Evolutionary conservation across 1,284 basidiomycete genomes (phyloP).

Genomic region (Agroathelia rolfsii): DNA sequence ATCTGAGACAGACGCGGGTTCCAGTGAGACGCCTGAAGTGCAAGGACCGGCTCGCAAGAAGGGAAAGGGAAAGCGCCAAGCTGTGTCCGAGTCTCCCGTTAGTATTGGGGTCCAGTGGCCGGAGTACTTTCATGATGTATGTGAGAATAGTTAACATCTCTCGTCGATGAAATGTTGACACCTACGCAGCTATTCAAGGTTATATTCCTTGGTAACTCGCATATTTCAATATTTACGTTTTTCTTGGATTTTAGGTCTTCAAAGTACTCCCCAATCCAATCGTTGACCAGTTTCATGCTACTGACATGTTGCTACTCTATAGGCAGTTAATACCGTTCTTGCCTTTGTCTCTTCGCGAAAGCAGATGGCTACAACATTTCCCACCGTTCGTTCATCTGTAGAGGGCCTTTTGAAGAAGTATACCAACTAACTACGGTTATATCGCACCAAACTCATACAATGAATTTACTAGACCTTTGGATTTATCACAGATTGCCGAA

Average conservation of each 20-base stretch:
- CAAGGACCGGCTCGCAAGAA: too few relatives aligned
- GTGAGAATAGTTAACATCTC: slow-evolving; percentile 1
- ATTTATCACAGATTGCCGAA: slow-evolving; percentile 71
- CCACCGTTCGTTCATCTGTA: slow-evolving; percentile 66
- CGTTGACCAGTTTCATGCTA: not conserved
- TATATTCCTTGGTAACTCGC: slow-evolving; percentile 1
- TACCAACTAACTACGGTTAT: slow-evolving; percentile 9
- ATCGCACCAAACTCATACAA: slow-evolving; percentile 7
- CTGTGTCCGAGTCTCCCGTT: too few relatives aligned
- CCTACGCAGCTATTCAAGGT: slow-evolving; percentile 14
- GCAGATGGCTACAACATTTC: slow-evolving; percentile 75
- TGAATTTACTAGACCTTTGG: slow-evolving; percentile 51
- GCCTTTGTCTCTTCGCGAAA: slow-evolving; percentile 82
- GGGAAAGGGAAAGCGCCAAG: too few relatives aligned
- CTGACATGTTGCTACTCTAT: not conserved
- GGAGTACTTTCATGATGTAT: slow-evolving; percentile 17
- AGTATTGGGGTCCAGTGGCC: slow-evolving; percentile 14
- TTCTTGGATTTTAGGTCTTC: slow-evolving; percentile 1
- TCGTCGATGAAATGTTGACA: slow-evolving; percentile 17
- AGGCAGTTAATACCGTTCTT: slow-evolving; percentile 86
- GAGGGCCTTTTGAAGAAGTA: slow-evolving; percentile 71
- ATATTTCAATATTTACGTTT: slow-evolving; percentile 18
- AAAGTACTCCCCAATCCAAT: not conserved
- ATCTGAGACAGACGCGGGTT: too few relatives aligned
- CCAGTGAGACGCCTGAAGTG: too few relatives aligned